phyloP scores from a whole-genome alignment of 2,329 filamentous ascomycete species.

The Pestalotiopsis sp. region DNA sequence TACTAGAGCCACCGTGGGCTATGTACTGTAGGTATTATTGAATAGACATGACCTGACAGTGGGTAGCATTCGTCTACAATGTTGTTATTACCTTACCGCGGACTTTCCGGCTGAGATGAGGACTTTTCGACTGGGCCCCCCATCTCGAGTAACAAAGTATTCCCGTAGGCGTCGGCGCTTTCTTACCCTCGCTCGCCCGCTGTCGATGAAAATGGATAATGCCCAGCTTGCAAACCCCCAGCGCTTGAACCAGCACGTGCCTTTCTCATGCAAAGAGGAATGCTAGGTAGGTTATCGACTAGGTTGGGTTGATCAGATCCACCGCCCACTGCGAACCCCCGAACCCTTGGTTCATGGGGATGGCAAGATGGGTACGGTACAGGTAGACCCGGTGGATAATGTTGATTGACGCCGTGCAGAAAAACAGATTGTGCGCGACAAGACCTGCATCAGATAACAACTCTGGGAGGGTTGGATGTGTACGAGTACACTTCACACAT shows the following conservation, averaged over 20 bases:
- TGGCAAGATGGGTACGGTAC: neutral
- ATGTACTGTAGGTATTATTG: no score
- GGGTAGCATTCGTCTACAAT: no score
- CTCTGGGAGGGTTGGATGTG: neutral
- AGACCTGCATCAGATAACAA: neutral
- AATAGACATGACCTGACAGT: no score
- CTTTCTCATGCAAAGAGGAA: neutral
- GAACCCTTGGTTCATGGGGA: neutral
- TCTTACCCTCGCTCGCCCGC: neutral
- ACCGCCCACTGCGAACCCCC: neutral
- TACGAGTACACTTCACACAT: neutral
- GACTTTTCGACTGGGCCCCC: no score
- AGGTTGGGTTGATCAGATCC: neutral
- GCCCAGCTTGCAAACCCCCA: no score
- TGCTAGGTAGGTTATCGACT: neutral
- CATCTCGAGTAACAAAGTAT: no score
- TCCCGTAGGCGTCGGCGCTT: neutral
- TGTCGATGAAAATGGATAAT: no score
- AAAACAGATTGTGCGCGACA: neutral
- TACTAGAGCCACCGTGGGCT: no score
- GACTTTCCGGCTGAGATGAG: no score
- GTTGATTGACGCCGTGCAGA: neutral
- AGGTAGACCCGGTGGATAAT: neutral
- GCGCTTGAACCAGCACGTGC: neutral
- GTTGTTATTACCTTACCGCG: no score